Evolutionary conservation across 1,284 basidiomycete genomes (phyloP).

Genomic region (Vanrija pseudolonga): DNA sequence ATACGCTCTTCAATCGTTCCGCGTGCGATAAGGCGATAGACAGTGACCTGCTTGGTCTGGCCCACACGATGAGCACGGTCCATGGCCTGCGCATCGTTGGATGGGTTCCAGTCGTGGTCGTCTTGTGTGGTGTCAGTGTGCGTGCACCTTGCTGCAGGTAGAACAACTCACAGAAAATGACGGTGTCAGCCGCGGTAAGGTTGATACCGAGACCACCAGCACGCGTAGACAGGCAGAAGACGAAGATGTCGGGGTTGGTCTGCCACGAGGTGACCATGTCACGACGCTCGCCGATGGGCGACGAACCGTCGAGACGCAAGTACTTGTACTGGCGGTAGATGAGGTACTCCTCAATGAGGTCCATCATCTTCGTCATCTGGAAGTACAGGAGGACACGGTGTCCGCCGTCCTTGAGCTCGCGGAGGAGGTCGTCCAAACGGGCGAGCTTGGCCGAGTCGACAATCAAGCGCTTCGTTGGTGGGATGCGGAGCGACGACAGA

Average conservation of each 20-base stretch:
- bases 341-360: slow-evolving; percentile 98
- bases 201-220: slow-evolving; percentile 99
- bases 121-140: slow-evolving; percentile 52
- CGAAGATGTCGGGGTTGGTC: slow-evolving; percentile 89
- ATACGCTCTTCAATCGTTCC: slow-evolving; percentile 99
- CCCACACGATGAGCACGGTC: slow-evolving; percentile 98
- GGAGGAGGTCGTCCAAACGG: slow-evolving; percentile 78
- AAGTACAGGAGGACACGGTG: slow-evolving; percentile 97
- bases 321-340: slow-evolving; percentile 99
- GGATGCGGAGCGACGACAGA: slow-evolving; percentile 81
- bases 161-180: slow-evolving; percentile 65
- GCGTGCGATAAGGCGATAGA: slow-evolving; percentile 86
- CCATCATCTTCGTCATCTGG: slow-evolving; percentile 99
- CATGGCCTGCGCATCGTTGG: slow-evolving; percentile 99
- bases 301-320: slow-evolving; percentile 88
- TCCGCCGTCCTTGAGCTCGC: slow-evolving; percentile 87
- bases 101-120: slow-evolving; percentile 99
- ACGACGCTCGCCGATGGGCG: slow-evolving; percentile 90
- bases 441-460: slow-evolving; percentile 97
- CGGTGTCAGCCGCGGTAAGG: slow-evolving; percentile 94
- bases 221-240: slow-evolving; percentile 92
- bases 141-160: too few relatives aligned
- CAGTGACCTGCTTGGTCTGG: slow-evolving; percentile 97
- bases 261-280: slow-evolving; percentile 99
- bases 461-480: slow-evolving; percentile 91